Conservation (phyloP, 345 rosid genomes). For the Lumnitzera littorea region DNA sequence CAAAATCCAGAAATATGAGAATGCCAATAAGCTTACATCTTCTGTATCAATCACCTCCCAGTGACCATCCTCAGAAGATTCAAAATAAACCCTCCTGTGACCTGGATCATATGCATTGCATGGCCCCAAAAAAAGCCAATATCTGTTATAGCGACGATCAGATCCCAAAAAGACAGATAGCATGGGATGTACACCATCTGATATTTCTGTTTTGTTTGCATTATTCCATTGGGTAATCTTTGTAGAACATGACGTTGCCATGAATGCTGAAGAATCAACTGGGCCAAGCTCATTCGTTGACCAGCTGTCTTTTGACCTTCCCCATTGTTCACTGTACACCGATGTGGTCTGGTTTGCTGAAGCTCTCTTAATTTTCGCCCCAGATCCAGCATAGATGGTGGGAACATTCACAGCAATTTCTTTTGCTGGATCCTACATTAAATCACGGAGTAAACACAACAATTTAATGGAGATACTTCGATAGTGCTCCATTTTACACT, state of each 20-base stretch:
- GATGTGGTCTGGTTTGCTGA: constrained; percentile 55
- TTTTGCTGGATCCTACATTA: constrained; percentile 46
- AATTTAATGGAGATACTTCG: neutral
- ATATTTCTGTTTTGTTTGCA: constrained; percentile 27
- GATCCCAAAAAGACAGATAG: constrained; percentile 89
- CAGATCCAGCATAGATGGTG: constrained; percentile 56
- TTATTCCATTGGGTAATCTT: constrained; percentile 24
- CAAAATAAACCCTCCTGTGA: constrained; percentile 88
- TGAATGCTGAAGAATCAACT: constrained; percentile 56
- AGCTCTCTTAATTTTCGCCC: constrained; percentile 83
- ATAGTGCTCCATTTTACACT: too few species aligned
- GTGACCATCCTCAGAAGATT: constrained; percentile 97
- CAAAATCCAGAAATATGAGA: neutral
- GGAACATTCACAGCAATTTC: constrained; percentile 33
- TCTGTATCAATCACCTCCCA: constrained; percentile 86
- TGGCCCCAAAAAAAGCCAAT: constrained; percentile 98
- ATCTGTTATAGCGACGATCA: constrained; percentile 92
- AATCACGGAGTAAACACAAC: neutral
- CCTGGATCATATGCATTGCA: constrained; percentile 82
- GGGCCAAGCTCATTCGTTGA: constrained; percentile 45
- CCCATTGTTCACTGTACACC: constrained; percentile 44
- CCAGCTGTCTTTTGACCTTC: constrained; percentile 23
- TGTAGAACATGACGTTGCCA: constrained; percentile 20
- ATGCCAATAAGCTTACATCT: constrained; percentile 45
- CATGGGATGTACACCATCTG: constrained; percentile 53